These are phyloP conservation scores for Papilionanthe hybrid DNA, from an alignment of 116 monocot species.

Conservation along the genomic window DNA sequence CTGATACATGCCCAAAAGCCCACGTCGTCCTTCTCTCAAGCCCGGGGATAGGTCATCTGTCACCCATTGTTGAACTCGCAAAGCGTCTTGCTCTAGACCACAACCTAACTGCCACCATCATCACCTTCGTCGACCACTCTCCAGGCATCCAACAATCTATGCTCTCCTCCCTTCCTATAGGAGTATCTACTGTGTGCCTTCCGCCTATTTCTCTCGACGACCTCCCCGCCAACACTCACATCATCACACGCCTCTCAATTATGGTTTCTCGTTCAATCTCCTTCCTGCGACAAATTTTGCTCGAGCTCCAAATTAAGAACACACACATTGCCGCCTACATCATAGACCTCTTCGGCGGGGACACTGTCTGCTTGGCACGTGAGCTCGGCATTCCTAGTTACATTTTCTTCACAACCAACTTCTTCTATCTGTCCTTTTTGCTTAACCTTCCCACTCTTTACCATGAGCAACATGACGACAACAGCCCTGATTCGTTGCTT, in stretches of 20 bases:
- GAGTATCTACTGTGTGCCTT: conserved; percentile 5
- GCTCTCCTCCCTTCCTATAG: conserved; percentile 2
- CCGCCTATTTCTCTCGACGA: conserved; percentile 13
- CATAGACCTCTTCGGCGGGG: conserved; percentile 8
- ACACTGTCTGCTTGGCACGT: neutral
- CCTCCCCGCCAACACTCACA: conserved; percentile 21
- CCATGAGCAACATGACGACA: neutral
- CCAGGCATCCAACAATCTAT: conserved; percentile 3
- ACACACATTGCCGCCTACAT: conserved; percentile 7
- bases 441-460: neutral
- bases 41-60: conserved; percentile 49
- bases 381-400: neutral
- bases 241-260: conserved; percentile 19
- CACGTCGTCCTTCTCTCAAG: conserved; percentile 23
- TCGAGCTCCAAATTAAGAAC: conserved; percentile 1
- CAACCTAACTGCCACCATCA: conserved; percentile 33
- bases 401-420: conserved; percentile 10
- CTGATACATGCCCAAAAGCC: neutral
- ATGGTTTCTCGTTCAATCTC: conserved; percentile 19
- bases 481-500: neutral
- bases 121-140: conserved; percentile 27
- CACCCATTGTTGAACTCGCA: conserved; percentile 28
- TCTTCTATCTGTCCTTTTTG: neutral
- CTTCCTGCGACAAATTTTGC: conserved; percentile 17
- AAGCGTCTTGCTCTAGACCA: conserved; percentile 25